Evolutionary conservation across 441 rosid genomes (phyloP).

Genomic region (Dalechampia spathulata): DNA sequence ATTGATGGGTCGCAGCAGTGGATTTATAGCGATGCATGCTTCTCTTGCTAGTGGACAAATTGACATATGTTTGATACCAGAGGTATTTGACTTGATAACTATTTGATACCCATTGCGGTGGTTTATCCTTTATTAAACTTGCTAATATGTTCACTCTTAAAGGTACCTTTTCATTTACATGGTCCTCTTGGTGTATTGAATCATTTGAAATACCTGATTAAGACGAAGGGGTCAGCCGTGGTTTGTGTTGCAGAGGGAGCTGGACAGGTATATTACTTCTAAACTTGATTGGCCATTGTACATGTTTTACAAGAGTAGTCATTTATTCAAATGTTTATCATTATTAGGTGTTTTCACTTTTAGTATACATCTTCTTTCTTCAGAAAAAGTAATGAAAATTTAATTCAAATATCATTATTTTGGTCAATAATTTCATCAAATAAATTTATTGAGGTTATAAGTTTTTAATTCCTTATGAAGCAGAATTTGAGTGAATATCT

Average conservation of each 20-base stretch:
- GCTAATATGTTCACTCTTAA: slow-evolving; percentile 8
- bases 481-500: too few relatives aligned
- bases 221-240: slow-evolving; percentile 93
- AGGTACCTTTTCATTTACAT: slow-evolving; percentile 78
- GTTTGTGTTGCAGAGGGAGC: slow-evolving; percentile 98
- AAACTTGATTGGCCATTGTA: background rate
- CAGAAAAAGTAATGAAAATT: background rate
- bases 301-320: background rate
- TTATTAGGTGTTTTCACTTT: too few relatives aligned
- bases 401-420: background rate
- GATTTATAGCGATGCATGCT: slow-evolving; percentile 97
- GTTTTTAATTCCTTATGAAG: too few relatives aligned
- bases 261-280: slow-evolving; percentile 61
- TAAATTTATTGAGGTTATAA: too few relatives aligned
- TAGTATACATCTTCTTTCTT: too few relatives aligned
- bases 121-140: slow-evolving; percentile 7
- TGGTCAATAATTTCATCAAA: background rate
- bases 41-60: slow-evolving; percentile 96
- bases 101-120: background rate
- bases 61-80: slow-evolving; percentile 93
- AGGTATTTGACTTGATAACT: slow-evolving; percentile 40
- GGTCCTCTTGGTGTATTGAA: slow-evolving; percentile 85
- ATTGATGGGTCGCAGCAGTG: slow-evolving; percentile 98
- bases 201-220: slow-evolving; percentile 78
- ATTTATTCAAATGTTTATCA: background rate